phyloP scores from a whole-genome alignment of 345 rosid genomes.

The Bruguiera gymnorhiza region DNA sequence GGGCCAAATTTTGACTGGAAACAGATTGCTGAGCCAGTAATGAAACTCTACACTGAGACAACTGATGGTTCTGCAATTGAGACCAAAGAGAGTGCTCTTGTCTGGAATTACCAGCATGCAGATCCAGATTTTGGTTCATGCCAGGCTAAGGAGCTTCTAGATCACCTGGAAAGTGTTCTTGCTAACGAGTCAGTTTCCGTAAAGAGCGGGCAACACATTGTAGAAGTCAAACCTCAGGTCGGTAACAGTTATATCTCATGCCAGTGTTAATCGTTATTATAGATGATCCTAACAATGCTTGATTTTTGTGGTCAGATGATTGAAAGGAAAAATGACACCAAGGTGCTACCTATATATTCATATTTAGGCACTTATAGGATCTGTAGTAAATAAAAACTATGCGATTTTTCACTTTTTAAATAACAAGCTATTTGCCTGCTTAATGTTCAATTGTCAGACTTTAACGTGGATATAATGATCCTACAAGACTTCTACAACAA shows the following conservation, averaged over 20 bases:
- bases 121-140: conserved; percentile 96
- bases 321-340: no score
- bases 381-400: no score
- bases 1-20: conserved; percentile 83
- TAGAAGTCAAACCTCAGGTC: conserved; percentile 99
- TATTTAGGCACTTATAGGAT: no score
- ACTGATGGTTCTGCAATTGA: conserved; percentile 95
- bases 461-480: no score
- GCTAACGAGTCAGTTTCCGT: conserved; percentile 88
- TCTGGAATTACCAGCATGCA: conserved; percentile 81
- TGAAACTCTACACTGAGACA: conserved; percentile 84
- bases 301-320: background rate
- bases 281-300: background rate
- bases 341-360: no score
- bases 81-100: conserved; percentile 79
- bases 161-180: conserved; percentile 92
- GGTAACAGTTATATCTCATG: conserved; percentile 8
- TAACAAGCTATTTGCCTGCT: no score
- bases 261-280: background rate
- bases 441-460: no score
- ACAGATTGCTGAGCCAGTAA: conserved; percentile 93
- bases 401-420: no score
- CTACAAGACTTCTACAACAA: no score
- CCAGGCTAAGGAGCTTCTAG: conserved; percentile 96
- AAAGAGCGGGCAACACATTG: conserved; percentile 76